phyloP scores from a whole-genome alignment of 768 basidiomycete genomes.

The Naganishia onofrii region DNA sequence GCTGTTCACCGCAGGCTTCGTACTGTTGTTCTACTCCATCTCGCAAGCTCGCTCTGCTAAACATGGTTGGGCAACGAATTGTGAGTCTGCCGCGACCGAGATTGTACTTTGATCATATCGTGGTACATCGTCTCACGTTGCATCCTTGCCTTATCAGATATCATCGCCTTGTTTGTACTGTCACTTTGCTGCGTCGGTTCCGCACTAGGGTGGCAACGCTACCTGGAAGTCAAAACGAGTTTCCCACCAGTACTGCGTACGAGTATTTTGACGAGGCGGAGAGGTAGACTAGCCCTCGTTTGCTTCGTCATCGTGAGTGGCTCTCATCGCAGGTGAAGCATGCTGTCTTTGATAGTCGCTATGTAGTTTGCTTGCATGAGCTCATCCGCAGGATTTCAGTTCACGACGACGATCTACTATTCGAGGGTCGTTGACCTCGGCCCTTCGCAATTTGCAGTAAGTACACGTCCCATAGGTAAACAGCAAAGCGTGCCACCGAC shows the following conservation, averaged over 20 bases:
- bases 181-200: neutral
- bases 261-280: neutral
- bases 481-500: neutral
- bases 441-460: constrained; percentile 2
- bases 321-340: neutral
- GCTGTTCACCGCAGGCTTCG: constrained; percentile 2
- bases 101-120: too few relatives aligned
- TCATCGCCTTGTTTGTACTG: neutral
- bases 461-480: neutral
- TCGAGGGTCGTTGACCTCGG: neutral
- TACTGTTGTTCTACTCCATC: neutral
- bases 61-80: constrained; percentile 2
- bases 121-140: too few relatives aligned
- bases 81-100: too few relatives aligned
- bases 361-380: neutral
- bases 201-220: neutral
- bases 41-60: constrained; percentile 7
- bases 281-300: neutral
- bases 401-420: neutral
- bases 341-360: neutral
- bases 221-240: neutral
- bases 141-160: neutral
- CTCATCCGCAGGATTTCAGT: neutral
- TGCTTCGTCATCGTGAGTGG: constrained; percentile 1
- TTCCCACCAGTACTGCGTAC: constrained; percentile 8